These are phyloP conservation scores for Amauroascus verrucosus DNA, from an alignment of 2,329 filamentous ascomycete genomes.

Conservation along the genomic window DNA sequence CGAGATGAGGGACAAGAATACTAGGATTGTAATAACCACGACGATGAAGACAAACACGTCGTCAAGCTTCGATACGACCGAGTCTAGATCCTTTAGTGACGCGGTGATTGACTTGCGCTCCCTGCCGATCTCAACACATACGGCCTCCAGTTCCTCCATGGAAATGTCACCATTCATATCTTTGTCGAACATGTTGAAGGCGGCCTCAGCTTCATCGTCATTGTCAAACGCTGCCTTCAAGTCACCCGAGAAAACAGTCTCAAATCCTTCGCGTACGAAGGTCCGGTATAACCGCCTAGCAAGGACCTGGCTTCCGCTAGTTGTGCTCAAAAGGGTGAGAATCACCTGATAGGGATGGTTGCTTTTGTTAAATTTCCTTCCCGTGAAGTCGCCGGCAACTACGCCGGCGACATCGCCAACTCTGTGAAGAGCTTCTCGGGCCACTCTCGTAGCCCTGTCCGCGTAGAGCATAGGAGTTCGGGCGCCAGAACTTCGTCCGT, in stretches of 20 bases:
- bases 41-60: conserved; percentile 83
- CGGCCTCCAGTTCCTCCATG: conserved; percentile 85
- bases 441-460: conserved; percentile 59
- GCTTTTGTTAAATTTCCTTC: conserved; percentile 55
- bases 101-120: conserved; percentile 94
- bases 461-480: conserved; percentile 66
- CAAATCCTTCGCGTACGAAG: conserved; percentile 61
- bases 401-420: conserved; percentile 77
- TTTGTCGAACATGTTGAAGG: conserved; percentile 88
- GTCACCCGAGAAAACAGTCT: conserved; percentile 69
- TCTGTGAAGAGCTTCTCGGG: conserved; percentile 63
- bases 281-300: conserved; percentile 82
- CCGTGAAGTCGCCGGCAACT: conserved; percentile 86
- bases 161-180: conserved; percentile 95
- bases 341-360: conserved; percentile 79
- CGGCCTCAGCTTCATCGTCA: conserved; percentile 75
- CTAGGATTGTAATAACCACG: conserved; percentile 64
- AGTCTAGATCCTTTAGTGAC: conserved; percentile 88
- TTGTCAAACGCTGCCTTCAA: conserved; percentile 68
- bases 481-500: conserved; percentile 44
- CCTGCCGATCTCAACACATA: conserved; percentile 86
- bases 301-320: conserved; percentile 66
- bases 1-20: conserved; percentile 83
- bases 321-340: conserved; percentile 61
- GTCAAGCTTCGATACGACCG: conserved; percentile 81